Evolutionary conservation across 2,329 filamentous ascomycete species (phyloP).

Genomic region (Ophiostoma triangulosporum): DNA sequence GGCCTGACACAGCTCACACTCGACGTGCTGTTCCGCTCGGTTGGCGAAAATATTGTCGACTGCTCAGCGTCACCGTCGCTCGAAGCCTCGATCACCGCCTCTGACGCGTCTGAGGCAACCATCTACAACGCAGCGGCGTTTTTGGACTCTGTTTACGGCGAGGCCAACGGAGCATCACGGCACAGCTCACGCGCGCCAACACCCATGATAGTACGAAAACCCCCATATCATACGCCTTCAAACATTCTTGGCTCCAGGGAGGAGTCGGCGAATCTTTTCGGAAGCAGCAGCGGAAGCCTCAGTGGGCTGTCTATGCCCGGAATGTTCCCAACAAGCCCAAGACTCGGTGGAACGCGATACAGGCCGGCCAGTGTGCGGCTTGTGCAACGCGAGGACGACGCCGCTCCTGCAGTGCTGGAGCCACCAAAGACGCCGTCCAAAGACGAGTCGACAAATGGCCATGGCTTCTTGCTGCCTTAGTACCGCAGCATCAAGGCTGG

Average conservation of each 20-base stretch:
- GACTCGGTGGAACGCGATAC: constrained; percentile 10
- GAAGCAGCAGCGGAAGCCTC: constrained; percentile 7
- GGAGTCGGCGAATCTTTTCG: constrained; percentile 14
- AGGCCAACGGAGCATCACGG: constrained; percentile 42
- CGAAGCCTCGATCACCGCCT: constrained; percentile 59
- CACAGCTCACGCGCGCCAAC: constrained; percentile 53
- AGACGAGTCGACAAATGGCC: not conserved
- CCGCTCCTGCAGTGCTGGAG: not conserved
- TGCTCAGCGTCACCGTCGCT: constrained; percentile 42
- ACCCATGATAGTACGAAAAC: constrained; percentile 50
- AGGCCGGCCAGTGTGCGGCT: constrained; percentile 33
- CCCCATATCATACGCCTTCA: constrained; percentile 20
- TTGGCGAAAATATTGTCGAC: constrained; percentile 58
- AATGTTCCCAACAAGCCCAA: constrained; percentile 13
- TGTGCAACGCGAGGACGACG: constrained; percentile 22
- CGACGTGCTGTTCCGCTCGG: constrained; percentile 75
- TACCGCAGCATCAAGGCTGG: not conserved
- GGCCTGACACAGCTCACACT: constrained; percentile 86
- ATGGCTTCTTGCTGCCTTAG: not conserved
- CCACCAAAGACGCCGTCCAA: not conserved
- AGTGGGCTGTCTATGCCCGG: constrained; percentile 15
- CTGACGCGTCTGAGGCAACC: constrained; percentile 70
- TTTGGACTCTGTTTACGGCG: constrained; percentile 65
- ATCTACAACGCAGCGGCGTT: constrained; percentile 63
- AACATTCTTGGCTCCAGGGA: too few species aligned